phyloP scores from a whole-genome alignment of 78 protist genomes.

The Polysphondylium violaceum region DNA sequence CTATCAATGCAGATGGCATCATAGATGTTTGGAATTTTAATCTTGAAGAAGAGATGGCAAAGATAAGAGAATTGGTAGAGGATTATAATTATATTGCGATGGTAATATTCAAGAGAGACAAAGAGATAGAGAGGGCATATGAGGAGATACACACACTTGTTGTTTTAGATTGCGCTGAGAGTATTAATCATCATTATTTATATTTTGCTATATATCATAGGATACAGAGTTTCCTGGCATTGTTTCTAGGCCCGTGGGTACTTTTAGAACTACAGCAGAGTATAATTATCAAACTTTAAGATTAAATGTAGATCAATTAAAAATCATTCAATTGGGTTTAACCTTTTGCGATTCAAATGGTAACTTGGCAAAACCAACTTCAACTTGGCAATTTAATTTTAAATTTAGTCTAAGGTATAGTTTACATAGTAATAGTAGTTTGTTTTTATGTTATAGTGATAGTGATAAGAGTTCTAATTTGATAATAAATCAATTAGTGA shows the following conservation, averaged over 20 bases:
- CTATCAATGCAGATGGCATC: conserved; percentile 59
- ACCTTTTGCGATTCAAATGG: conserved; percentile 95
- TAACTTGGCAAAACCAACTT: conserved; percentile 84
- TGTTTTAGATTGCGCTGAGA: too few species aligned
- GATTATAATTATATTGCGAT: conserved; percentile 95
- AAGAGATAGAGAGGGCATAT: too few species aligned
- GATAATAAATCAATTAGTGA: conserved; percentile 18
- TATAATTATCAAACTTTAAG: conserved; percentile 93
- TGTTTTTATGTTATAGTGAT: too few species aligned
- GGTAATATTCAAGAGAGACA: too few species aligned
- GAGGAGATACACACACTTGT: too few species aligned
- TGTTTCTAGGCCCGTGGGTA: conserved; percentile 95
- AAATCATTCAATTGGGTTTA: conserved; percentile 98
- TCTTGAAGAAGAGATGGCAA: conserved; percentile 89
- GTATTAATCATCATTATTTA: neutral
- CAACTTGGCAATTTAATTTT: conserved; percentile 99
- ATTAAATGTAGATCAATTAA: conserved; percentile 96
- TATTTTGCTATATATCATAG: conserved; percentile 39
- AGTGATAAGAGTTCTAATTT: neutral
- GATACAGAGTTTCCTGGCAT: conserved; percentile 99
- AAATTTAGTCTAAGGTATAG: conserved; percentile 89
- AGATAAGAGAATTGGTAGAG: conserved; percentile 86
- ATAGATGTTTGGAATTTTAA: conserved; percentile 94
- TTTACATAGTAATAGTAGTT: too few species aligned
- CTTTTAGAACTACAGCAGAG: conserved; percentile 82